A percentile compares a stretch with the other conserved stretches of the same genome.
Evolutionary conservation across 1,284 basidiomycete species (phyloP).

Genomic region (Jaminaea rosea): DNA sequence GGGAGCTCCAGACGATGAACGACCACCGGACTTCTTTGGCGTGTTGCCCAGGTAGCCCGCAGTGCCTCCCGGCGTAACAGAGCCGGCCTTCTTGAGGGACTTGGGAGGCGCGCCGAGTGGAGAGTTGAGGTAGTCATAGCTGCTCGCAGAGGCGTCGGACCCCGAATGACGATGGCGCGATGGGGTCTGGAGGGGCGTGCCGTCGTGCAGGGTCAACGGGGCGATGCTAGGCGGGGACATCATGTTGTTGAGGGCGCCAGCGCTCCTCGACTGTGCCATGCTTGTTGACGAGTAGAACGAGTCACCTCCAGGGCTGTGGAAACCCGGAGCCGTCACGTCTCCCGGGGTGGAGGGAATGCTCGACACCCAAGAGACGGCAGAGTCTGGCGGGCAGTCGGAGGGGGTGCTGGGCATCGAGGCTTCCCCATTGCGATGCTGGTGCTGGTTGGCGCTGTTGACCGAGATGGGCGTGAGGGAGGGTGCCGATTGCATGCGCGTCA

Average conservation of each 20-base stretch:
- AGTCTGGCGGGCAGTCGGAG: not conserved
- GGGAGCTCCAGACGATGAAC: conserved; percentile 2
- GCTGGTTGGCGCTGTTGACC: not conserved
- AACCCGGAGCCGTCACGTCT: not conserved
- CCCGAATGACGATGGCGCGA: no score
- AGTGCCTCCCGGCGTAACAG: no score
- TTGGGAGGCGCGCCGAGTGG: no score
- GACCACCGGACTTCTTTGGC: not conserved
- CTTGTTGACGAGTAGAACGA: no score
- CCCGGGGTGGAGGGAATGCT: not conserved
- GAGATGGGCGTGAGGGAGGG: not conserved
- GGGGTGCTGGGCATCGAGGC: not conserved
- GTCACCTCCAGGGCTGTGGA: not conserved
- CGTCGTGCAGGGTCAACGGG: not conserved
- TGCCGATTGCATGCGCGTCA: not conserved
- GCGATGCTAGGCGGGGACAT: not conserved
- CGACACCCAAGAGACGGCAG: not conserved
- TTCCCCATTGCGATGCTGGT: not conserved
- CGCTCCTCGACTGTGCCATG: not conserved
- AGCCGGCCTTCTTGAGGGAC: no score
- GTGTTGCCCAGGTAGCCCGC: no score
- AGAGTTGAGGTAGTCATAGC: no score
- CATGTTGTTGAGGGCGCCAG: not conserved
- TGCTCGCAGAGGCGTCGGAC: no score
- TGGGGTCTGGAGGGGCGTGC: not conserved